Evolutionary conservation across 2,329 filamentous ascomycete genomes (phyloP).

Genomic region (Aphanocladium album): DNA sequence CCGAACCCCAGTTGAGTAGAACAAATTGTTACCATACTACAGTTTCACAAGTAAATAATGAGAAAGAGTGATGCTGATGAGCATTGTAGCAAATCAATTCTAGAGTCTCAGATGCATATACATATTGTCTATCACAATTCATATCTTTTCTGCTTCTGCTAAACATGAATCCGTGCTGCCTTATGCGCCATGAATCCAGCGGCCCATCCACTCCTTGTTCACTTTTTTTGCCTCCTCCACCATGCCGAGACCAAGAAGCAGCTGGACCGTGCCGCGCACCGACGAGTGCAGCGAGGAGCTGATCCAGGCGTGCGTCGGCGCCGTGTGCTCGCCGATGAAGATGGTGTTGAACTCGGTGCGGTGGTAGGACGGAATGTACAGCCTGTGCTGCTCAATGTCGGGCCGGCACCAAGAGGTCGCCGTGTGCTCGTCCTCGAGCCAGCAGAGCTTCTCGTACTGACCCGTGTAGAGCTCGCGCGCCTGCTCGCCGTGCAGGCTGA

Average conservation of each 20-base stretch:
- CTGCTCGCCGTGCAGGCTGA: conserved; percentile 23
- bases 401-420: conserved; percentile 27
- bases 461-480: conserved; percentile 27
- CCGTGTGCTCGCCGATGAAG: conserved; percentile 31
- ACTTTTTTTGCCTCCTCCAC: conserved; percentile 21
- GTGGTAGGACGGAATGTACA: conserved; percentile 30
- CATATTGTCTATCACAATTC: not conserved
- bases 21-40: too few species aligned
- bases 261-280: conserved; percentile 25
- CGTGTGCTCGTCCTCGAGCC: conserved; percentile 25
- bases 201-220: conserved; percentile 22
- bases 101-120: not conserved
- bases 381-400: conserved; percentile 26
- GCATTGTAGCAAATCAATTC: not conserved
- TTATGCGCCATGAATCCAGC: conserved; percentile 16
- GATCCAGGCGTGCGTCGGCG: conserved; percentile 30
- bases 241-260: conserved; percentile 22
- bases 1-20: not conserved
- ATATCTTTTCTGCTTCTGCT: not conserved
- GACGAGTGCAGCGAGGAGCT: conserved; percentile 26
- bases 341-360: conserved; percentile 29
- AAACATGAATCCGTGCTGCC: not conserved
- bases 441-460: conserved; percentile 28
- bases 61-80: not conserved
- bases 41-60: too few species aligned